phyloP scores from a whole-genome alignment of 176 grass and related monocot species.

The Aegilops bicornis region DNA sequence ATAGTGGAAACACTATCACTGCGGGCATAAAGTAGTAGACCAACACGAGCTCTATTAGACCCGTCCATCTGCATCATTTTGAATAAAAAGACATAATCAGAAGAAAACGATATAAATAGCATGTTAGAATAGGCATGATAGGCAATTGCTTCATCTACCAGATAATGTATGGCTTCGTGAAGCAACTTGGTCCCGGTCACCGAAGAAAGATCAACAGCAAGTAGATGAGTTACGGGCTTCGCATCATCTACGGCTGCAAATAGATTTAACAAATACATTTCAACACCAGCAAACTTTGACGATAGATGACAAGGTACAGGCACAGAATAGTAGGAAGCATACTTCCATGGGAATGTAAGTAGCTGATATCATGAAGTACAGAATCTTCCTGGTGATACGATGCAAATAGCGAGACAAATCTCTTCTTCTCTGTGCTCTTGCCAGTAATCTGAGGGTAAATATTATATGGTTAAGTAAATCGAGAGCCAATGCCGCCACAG shows the following conservation, averaged over 20 bases:
- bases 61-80: conserved; percentile 58
- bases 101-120: conserved; percentile 24
- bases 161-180: conserved; percentile 68
- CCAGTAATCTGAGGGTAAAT: conserved; percentile 63
- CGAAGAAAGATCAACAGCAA: conserved; percentile 78
- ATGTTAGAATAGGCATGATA: conserved; percentile 15
- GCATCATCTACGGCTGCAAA: conserved; percentile 73
- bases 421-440: conserved; percentile 65
- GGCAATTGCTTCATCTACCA: conserved; percentile 56
- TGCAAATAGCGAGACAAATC: conserved; percentile 73
- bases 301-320: conserved; percentile 17
- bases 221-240: conserved; percentile 91
- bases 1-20: conserved; percentile 33
- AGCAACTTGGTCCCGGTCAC: conserved; percentile 75
- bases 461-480: conserved; percentile 28
- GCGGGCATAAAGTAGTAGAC: conserved; percentile 67
- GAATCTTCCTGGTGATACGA: conserved; percentile 66
- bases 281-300: conserved; percentile 22
- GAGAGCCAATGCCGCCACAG: conserved; percentile 3
- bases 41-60: conserved; percentile 76
- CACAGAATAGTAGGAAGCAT: conserved; percentile 41
- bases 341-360: conserved; percentile 88
- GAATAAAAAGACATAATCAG: conserved; percentile 26
- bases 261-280: conserved; percentile 37
- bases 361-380: conserved; percentile 66